These are phyloP conservation scores for Aspergillus texensis DNA, from an alignment of 2,329 filamentous ascomycete genomes.

Conservation along the genomic window DNA sequence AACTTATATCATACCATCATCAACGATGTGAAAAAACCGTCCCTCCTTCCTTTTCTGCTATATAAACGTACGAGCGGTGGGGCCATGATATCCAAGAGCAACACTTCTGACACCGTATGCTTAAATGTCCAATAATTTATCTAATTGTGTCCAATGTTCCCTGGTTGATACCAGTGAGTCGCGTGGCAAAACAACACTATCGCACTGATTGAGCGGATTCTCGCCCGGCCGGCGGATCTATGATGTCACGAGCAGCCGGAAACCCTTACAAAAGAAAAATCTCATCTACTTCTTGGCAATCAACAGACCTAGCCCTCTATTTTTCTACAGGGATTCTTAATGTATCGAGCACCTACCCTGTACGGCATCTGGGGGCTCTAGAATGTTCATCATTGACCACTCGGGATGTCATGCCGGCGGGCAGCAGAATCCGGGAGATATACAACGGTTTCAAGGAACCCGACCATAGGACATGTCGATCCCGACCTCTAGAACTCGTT, in stretches of 20 bases:
- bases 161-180: neutral
- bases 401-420: neutral
- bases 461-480: neutral
- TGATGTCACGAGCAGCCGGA: neutral
- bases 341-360: neutral
- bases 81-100: neutral
- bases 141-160: neutral
- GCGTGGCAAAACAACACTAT: neutral
- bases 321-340: too few species aligned
- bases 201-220: neutral
- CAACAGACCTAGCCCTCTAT: neutral
- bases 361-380: neutral
- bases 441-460: neutral
- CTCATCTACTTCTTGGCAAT: neutral
- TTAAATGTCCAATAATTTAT: fast-evolving
- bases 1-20: too few species aligned
- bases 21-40: too few species aligned
- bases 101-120: neutral
- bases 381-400: neutral
- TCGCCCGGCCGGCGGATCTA: neutral
- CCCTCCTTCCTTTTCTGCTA: neutral
- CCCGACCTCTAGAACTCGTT: neutral
- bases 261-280: neutral
- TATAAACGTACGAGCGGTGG: too few species aligned
- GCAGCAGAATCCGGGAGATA: neutral